A percentile compares a stretch with the other conserved stretches of the same genome.
Evolutionary conservation across 2,329 filamentous ascomycete species (phyloP).

Genomic region (Diaporthe destruens): DNA sequence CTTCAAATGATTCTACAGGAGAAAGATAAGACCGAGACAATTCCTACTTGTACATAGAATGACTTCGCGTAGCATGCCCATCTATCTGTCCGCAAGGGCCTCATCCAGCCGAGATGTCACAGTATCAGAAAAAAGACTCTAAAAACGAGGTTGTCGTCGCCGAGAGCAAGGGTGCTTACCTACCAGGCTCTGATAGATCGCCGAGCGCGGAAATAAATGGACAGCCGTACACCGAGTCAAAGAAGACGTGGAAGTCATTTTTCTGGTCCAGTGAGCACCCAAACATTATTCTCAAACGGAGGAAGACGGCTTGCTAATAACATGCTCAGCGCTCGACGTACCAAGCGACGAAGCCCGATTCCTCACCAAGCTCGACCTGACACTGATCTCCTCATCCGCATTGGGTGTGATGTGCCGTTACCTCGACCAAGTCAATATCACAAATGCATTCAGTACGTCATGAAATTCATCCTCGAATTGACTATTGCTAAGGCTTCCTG

Average conservation of each 20-base stretch:
- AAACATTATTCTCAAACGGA: too few species aligned
- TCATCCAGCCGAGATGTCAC: not conserved
- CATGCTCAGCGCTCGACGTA: not conserved
- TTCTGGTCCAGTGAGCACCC: not conserved
- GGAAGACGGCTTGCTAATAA: not conserved
- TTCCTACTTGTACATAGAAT: not conserved
- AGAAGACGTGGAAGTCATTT: slow-evolving; percentile 10
- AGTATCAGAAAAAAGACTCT: not conserved
- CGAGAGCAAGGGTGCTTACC: not conserved
- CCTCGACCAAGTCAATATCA: slow-evolving; percentile 20
- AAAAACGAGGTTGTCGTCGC: not conserved
- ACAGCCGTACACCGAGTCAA: not conserved
- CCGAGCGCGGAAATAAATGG: not conserved
- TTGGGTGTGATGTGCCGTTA: slow-evolving; percentile 15
- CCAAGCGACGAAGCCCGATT: slow-evolving; percentile 16
- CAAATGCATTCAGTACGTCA: slow-evolving; percentile 3
- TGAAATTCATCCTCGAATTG: accelerated
- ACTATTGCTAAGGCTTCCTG: not conserved
- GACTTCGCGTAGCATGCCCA: not conserved
- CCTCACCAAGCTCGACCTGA: slow-evolving; percentile 20
- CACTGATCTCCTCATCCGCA: not conserved
- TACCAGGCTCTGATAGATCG: not conserved
- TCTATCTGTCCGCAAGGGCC: not conserved
- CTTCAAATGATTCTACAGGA: not conserved
- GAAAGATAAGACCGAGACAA: not conserved